Evolutionary conservation across 1,284 basidiomycete genomes (phyloP).

Genomic region (Leccinum cinnamomeum): DNA sequence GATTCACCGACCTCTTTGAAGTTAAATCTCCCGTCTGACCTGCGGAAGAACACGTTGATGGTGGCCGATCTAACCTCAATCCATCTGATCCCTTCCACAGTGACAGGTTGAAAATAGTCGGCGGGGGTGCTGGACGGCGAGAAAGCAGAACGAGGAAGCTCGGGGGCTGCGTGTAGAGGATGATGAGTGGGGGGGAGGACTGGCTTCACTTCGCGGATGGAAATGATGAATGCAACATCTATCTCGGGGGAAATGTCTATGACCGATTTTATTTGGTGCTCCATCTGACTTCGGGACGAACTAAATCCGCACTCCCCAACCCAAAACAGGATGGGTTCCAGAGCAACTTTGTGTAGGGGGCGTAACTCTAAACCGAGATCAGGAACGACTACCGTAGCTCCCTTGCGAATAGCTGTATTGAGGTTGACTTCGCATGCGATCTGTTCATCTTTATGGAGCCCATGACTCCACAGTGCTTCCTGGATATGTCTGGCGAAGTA

Average conservation of each 20-base stretch:
- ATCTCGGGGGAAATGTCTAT: neutral
- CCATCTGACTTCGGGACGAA: neutral
- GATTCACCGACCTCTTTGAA: neutral
- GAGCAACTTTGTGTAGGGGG: neutral
- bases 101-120: neutral
- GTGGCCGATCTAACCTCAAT: neutral
- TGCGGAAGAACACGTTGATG: neutral
- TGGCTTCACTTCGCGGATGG: neutral
- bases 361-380: neutral
- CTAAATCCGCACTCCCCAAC: neutral
- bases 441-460: neutral
- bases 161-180: neutral
- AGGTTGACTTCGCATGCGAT: neutral
- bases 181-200: neutral
- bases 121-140: neutral
- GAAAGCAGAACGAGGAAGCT: neutral
- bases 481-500: neutral
- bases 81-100: neutral
- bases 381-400: neutral
- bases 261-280: neutral
- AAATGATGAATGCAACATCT: neutral
- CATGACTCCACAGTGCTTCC: neutral
- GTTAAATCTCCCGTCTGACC: neutral
- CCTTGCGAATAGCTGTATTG: neutral
- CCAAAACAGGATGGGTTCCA: neutral